A percentile compares a stretch with the other conserved stretches of the same genome.
These are phyloP conservation scores for Aquilaria agallochum DNA, from an alignment of 441 rosid genomes.

Conservation along the genomic window DNA sequence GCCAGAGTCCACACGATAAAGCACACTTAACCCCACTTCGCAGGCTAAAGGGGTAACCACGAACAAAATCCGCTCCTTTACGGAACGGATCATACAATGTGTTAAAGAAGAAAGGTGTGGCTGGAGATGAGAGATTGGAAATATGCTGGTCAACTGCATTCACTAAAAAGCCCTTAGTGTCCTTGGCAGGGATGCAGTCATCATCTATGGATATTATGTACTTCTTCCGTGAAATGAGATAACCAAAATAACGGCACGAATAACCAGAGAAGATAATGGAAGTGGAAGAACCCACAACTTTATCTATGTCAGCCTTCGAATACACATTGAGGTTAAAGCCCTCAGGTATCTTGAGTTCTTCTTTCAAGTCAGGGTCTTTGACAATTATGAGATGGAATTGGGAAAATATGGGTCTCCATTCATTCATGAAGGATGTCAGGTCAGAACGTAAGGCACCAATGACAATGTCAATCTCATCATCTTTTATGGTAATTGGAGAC, in stretches of 20 bases:
- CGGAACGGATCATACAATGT: constrained; percentile 86
- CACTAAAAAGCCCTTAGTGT: constrained; percentile 51
- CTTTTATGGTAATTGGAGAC: constrained; percentile 50
- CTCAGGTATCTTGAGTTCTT: constrained; percentile 73
- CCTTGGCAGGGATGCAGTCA: constrained; percentile 86
- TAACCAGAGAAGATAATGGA: constrained; percentile 78
- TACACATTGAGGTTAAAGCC: constrained; percentile 76
- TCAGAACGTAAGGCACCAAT: constrained; percentile 82
- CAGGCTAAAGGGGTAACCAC: constrained; percentile 96
- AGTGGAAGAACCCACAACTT: constrained; percentile 47
- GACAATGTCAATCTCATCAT: constrained; percentile 83
- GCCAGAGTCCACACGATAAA: constrained; percentile 95
- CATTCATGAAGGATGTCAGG: constrained; percentile 62
- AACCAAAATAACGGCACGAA: constrained; percentile 90
- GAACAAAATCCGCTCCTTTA: constrained; percentile 90
- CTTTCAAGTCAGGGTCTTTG: constrained; percentile 88
- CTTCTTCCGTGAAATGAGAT: constrained; percentile 75
- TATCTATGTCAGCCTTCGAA: constrained; percentile 65
- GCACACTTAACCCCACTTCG: constrained; percentile 80
- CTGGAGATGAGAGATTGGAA: constrained; percentile 64
- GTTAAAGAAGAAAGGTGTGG: constrained; percentile 93
- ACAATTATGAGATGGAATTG: constrained; percentile 82
- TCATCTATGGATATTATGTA: constrained; percentile 80
- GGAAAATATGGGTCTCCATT: constrained; percentile 74
- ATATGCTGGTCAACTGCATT: constrained; percentile 85